Percentiles rank a stretch among this genome's conserved stretches.
Conservation (phyloP, 345 rosid species). For the Iberis pinnata region DNA sequence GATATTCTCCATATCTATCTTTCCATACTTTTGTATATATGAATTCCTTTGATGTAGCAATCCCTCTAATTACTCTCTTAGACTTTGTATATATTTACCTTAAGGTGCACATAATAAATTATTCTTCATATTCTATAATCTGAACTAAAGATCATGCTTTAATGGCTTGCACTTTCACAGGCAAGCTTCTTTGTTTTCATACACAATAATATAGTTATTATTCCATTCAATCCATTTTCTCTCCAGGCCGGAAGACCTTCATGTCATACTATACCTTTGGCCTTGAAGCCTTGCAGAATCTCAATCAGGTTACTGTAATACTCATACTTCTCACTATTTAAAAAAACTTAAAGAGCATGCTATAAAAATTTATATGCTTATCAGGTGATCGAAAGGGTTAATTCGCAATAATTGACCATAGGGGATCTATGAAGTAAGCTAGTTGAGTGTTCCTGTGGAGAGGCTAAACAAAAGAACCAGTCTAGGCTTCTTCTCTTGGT, state of each 20-base stretch:
- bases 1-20: too few relatives aligned
- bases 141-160: conserved; percentile 46
- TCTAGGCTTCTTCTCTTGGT: conserved; percentile 30
- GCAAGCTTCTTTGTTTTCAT: background rate
- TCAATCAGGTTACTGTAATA: conserved; percentile 13
- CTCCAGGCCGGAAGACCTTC: conserved; percentile 20
- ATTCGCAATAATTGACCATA: conserved; percentile 8
- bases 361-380: background rate
- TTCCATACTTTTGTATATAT: too few relatives aligned
- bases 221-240: background rate
- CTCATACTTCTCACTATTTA: background rate
- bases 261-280: conserved; percentile 29
- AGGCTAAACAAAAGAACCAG: conserved; percentile 16
- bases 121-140: too few relatives aligned
- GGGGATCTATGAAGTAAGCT: conserved; percentile 27
- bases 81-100: too few relatives aligned
- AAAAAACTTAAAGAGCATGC: background rate
- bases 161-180: conserved; percentile 31
- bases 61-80: too few relatives aligned
- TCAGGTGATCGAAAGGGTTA: conserved; percentile 15
- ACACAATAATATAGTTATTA: background rate
- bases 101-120: too few relatives aligned
- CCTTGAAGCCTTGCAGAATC: conserved; percentile 12
- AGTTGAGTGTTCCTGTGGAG: conserved; percentile 26
- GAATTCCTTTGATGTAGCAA: too few relatives aligned